Evolutionary conservation across 768 basidiomycete species (phyloP), one percentile per base, ranked within the genome.

Genomic region (Omphalotus guepiniiformis): DNA sequence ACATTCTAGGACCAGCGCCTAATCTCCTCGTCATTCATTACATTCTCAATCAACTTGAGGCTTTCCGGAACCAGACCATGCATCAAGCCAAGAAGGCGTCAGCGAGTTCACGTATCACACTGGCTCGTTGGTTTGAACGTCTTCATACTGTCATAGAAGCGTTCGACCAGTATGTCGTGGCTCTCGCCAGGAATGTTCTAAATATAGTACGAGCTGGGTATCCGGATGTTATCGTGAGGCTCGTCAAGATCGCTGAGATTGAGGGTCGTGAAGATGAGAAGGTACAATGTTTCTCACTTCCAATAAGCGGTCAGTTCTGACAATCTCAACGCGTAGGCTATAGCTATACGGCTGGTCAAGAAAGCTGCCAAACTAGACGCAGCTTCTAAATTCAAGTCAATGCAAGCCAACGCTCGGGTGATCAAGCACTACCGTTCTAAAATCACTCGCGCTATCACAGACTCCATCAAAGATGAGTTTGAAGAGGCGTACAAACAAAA

Each of bases 401-500:
- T 94, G 77, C 88, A 91, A 65, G 93, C 93, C 37, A 85, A 93
- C 55, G 90, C 94, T 11, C 84, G 95, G 35, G 74, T 91, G 27
- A 82, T 98, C 63, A 99, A 98, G 67, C 90, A 96, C 64, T 98
- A 98, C 63, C 83, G 94, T 15, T 83, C 88, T 47, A 95, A 93
- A 62, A 79, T 96, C 50, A 76, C 81, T 53, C 90, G 88, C 59
- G 78, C 78, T 19, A 89, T 98, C 62, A 71, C 78, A 1, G 80
- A 86, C 13, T 85, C 91, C 4, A 86, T 95, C 57, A 78, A 80
- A 49, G 70, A 69, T 23, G 78, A 78, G 48, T 89, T 95, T 58
- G 77, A 86, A 2, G 72, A 74, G 5, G 82, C 83, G 2, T 89
- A 81, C 58, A 69, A 73, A 41, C 75, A 71, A 22, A 75, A 82